Evolutionary conservation across 495 filamentous ascomycete genomes (phyloP).

Genomic region (Aspergillus incahuasiensis): DNA sequence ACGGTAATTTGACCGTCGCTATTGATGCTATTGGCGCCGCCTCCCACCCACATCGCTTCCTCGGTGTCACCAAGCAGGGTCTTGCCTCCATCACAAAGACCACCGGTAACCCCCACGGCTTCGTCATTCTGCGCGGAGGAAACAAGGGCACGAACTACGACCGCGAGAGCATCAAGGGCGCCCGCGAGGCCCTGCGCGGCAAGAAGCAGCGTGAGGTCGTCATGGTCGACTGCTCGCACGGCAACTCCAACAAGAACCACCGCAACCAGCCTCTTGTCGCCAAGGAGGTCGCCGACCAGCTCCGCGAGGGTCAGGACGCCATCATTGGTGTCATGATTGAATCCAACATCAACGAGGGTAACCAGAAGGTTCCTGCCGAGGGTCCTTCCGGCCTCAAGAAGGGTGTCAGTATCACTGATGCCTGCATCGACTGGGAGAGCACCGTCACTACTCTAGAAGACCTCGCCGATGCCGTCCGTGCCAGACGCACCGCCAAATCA

Average conservation of each 20-base stretch:
- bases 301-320: conserved; percentile 78
- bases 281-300: conserved; percentile 72
- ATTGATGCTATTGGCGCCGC: conserved; percentile 95
- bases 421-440: conserved; percentile 90
- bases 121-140: conserved; percentile 90
- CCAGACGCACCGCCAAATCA: conserved; percentile 50
- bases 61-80: conserved; percentile 99
- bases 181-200: conserved; percentile 74
- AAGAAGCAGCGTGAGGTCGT: conserved; percentile 85
- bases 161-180: conserved; percentile 69
- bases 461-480: conserved; percentile 78
- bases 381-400: conserved; percentile 75
- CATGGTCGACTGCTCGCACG: conserved; percentile 98
- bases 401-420: conserved; percentile 96
- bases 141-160: conserved; percentile 94
- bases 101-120: conserved; percentile 90
- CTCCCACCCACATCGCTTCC: conserved; percentile 89
- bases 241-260: conserved; percentile 61
- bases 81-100: conserved; percentile 93
- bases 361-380: conserved; percentile 87
- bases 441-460: conserved; percentile 83
- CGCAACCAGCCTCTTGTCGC: conserved; percentile 91
- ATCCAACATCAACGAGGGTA: conserved; percentile 92
- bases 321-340: conserved; percentile 99
- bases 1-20: conserved; percentile 89